phyloP scores from a whole-genome alignment of 805 yeast species.

The Saccharomycopsis synnaedendra region DNA sequence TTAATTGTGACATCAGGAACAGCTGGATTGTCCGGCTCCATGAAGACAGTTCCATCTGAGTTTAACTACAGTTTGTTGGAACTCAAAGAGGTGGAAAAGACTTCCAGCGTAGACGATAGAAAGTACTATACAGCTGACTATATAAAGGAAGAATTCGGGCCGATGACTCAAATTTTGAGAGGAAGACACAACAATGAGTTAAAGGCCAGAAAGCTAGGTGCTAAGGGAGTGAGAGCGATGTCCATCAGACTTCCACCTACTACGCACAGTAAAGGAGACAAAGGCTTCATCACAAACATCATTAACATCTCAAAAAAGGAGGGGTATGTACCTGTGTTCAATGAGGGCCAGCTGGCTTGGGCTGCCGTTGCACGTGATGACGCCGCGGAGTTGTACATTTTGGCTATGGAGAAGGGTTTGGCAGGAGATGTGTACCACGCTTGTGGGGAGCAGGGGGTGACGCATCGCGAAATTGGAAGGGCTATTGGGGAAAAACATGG shows the following conservation, averaged over 20 bases:
- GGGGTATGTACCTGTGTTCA: constrained; percentile 26
- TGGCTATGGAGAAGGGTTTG: constrained; percentile 21
- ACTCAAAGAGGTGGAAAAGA: background rate
- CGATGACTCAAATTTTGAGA: background rate
- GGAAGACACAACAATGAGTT: background rate
- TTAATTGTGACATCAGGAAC: background rate
- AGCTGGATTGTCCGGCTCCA: background rate
- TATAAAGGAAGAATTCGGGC: too few relatives aligned
- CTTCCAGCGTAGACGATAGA: too few relatives aligned
- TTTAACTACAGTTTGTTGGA: background rate
- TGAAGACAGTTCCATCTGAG: background rate
- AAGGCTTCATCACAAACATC: constrained; percentile 20
- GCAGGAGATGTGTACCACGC: constrained; percentile 21
- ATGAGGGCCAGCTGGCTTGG: constrained; percentile 25
- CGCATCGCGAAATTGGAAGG: constrained; percentile 21
- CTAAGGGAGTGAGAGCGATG: constrained; percentile 19
- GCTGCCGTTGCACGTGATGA: constrained; percentile 24
- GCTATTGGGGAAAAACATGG: constrained; percentile 19
- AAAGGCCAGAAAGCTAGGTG: background rate
- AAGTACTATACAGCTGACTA: too few relatives aligned
- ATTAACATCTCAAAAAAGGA: constrained; percentile 23
- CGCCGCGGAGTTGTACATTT: constrained; percentile 23
- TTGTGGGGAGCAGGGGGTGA: constrained; percentile 19
- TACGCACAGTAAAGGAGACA: constrained; percentile 25
- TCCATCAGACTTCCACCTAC: constrained; percentile 24